Conservation (phyloP, 305 asterid genomes). For the Rubia tinctorum region DNA sequence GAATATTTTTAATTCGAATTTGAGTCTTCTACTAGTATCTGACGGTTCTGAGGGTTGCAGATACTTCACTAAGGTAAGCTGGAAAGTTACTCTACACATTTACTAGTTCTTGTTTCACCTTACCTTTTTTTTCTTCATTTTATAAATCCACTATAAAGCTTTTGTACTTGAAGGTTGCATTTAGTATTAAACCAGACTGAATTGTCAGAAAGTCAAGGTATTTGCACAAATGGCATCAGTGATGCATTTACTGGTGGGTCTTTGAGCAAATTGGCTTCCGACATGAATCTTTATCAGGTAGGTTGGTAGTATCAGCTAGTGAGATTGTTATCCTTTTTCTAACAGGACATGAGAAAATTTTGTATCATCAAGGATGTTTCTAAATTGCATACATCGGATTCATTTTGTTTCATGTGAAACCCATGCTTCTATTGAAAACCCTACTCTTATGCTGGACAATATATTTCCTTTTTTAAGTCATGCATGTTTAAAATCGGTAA, state of each 20-base stretch:
- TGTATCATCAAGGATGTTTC: too few relatives aligned
- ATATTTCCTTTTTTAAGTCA: too few relatives aligned
- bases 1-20: constrained; percentile 78
- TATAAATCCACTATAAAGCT: neutral
- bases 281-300: constrained; percentile 62
- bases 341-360: neutral
- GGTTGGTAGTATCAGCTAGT: neutral
- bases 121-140: too few relatives aligned
- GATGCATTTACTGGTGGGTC: constrained; percentile 88
- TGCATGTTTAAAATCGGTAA: too few relatives aligned
- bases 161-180: neutral
- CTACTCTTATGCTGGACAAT: too few relatives aligned
- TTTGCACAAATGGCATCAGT: constrained; percentile 75
- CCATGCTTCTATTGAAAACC: too few relatives aligned
- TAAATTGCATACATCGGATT: too few relatives aligned
- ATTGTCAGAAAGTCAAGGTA: neutral
- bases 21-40: constrained; percentile 67
- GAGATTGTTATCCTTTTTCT: neutral
- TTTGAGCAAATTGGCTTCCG: constrained; percentile 54
- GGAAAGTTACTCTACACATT: neutral
- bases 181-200: constrained; percentile 6
- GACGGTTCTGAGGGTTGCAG: constrained; percentile 88
- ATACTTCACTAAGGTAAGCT: constrained; percentile 77
- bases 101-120: too few relatives aligned
- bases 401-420: too few relatives aligned